A percentile compares a stretch with the other conserved stretches of the same genome.
Conservation (phyloP, 1,284 basidiomycete genomes). For the Pseudozyma thailandica region DNA sequence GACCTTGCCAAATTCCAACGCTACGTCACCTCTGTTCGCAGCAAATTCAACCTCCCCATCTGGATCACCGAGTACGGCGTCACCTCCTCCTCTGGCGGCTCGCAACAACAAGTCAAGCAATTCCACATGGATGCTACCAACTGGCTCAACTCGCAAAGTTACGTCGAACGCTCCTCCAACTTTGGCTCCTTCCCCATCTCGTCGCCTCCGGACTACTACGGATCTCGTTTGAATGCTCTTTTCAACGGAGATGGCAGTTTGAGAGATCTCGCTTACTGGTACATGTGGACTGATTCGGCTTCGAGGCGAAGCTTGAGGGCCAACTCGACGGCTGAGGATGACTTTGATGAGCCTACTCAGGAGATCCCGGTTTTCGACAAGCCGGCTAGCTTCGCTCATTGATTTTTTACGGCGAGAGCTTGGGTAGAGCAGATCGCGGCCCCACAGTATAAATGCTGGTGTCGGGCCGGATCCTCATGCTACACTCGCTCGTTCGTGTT, state of each 20-base stretch:
- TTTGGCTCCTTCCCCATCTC: constrained; percentile 55
- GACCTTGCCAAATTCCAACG: constrained; percentile 50
- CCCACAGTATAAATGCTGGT: neutral
- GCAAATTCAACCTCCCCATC: constrained; percentile 50
- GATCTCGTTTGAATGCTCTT: constrained; percentile 54
- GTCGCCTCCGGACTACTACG: constrained; percentile 56
- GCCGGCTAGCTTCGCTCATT: constrained; percentile 36
- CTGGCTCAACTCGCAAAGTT: constrained; percentile 50
- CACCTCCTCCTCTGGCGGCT: constrained; percentile 48
- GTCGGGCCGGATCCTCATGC: neutral
- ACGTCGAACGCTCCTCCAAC: constrained; percentile 60
- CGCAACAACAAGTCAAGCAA: constrained; percentile 47
- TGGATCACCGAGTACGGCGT: constrained; percentile 67
- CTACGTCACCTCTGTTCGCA: constrained; percentile 51
- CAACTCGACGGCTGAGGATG: constrained; percentile 30
- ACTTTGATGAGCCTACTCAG: constrained; percentile 25
- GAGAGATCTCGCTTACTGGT: constrained; percentile 44
- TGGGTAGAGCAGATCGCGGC: neutral
- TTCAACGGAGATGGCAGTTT: constrained; percentile 53
- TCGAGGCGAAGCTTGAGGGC: constrained; percentile 20
- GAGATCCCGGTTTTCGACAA: constrained; percentile 24
- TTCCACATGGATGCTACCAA: constrained; percentile 56
- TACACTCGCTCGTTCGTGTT: no score
- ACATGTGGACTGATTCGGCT: constrained; percentile 24
- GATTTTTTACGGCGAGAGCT: no score